phyloP scores from a whole-genome alignment of 441 rosid species.

The Eugenia klotzschiana region DNA sequence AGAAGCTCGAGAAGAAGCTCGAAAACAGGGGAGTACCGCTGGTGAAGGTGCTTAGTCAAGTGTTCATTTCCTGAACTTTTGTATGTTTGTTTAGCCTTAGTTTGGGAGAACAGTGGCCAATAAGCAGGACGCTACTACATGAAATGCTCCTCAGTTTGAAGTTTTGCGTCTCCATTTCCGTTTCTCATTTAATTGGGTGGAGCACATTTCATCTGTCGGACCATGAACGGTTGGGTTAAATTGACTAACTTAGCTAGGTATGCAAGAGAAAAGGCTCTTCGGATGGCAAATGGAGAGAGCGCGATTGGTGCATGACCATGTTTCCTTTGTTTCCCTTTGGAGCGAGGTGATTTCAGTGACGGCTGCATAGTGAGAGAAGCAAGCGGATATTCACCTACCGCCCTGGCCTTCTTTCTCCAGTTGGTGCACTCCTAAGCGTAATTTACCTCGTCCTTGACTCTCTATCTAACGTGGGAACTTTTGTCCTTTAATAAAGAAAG shows the following conservation, averaged over 20 bases:
- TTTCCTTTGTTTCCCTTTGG: neutral
- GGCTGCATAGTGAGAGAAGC: neutral
- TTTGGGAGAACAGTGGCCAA: slow-evolving; percentile 15
- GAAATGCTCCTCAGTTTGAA: neutral
- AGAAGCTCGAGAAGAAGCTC: slow-evolving; percentile 64
- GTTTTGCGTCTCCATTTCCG: neutral
- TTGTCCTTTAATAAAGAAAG: neutral
- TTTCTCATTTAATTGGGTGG: neutral
- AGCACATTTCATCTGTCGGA: neutral
- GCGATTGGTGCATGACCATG: neutral
- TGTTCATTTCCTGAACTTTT: slow-evolving; percentile 1
- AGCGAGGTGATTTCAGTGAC: neutral
- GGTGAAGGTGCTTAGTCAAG: slow-evolving; percentile 17
- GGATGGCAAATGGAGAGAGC: neutral
- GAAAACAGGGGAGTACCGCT: slow-evolving; percentile 14
- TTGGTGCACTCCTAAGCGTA: neutral
- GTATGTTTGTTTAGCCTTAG: neutral
- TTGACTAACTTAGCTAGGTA: neutral
- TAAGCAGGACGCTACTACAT: neutral
- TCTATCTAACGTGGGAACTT: neutral
- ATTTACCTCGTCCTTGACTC: neutral
- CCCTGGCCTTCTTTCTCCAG: neutral
- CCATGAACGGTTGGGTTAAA: neutral
- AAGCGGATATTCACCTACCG: neutral
- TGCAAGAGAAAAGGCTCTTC: neutral